Conservation (phyloP, 768 basidiomycete genomes). For the Rhizopogon vesiculosus region DNA sequence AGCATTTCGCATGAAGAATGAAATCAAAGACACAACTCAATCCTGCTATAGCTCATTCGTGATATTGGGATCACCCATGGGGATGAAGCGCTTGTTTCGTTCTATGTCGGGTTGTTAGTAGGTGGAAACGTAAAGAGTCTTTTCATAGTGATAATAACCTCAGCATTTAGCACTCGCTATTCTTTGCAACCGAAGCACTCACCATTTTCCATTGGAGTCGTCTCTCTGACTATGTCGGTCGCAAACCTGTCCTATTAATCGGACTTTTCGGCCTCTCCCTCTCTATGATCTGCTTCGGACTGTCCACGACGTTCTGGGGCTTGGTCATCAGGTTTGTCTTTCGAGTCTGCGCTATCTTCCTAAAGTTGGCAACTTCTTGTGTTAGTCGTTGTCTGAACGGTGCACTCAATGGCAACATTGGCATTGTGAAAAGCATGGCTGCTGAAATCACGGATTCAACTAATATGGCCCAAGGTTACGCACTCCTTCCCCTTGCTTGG, state of each 20-base stretch:
- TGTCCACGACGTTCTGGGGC: slow-evolving; percentile 42
- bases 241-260: slow-evolving; percentile 41
- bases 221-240: slow-evolving; percentile 44
- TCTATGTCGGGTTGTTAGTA: slow-evolving; percentile 46
- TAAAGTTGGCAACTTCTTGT: not conserved
- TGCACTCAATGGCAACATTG: slow-evolving; percentile 52
- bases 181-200: slow-evolving; percentile 45
- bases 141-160: not conserved
- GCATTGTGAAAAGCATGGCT: slow-evolving; percentile 42
- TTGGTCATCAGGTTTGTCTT: slow-evolving; percentile 35
- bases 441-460: slow-evolving; percentile 37
- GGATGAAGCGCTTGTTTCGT: slow-evolving; percentile 40
- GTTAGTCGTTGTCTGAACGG: slow-evolving; percentile 41
- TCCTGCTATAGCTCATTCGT: slow-evolving; percentile 17
- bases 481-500: slow-evolving; percentile 53
- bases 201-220: slow-evolving; percentile 47
- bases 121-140: slow-evolving; percentile 5
- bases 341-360: not conserved
- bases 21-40: not conserved
- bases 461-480: slow-evolving; percentile 39
- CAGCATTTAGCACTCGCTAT: slow-evolving; percentile 37
- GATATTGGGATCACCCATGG: slow-evolving; percentile 36
- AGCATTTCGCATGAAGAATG: slow-evolving; percentile 8
- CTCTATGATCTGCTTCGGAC: slow-evolving; percentile 45
- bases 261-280: slow-evolving; percentile 40